Evolutionary conservation across 257 asterid genomes (phyloP).

Genomic region (Catharanthus roseus): DNA sequence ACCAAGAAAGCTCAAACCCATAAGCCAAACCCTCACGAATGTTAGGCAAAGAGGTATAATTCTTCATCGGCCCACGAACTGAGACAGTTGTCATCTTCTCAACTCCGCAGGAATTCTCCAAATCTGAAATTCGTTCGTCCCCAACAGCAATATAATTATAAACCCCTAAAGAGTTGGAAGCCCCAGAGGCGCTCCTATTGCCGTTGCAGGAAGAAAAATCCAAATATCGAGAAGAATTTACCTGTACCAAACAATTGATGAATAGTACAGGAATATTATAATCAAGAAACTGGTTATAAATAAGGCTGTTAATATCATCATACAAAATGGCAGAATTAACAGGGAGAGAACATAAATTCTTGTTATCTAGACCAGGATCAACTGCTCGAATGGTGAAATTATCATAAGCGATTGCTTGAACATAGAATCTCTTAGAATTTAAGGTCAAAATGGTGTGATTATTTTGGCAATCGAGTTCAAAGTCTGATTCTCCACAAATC

Average conservation of each 20-base stretch:
- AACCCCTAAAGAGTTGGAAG: slow-evolving; percentile 21
- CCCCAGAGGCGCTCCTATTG: slow-evolving; percentile 8
- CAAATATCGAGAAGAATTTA: slow-evolving; percentile 29
- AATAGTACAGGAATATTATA: slow-evolving; percentile 16
- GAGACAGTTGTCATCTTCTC: slow-evolving; percentile 25
- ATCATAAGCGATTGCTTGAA: slow-evolving; percentile 36
- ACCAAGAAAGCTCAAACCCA: slow-evolving; percentile 45
- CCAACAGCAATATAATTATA: slow-evolving; percentile 30
- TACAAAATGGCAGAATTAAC: slow-evolving; percentile 11
- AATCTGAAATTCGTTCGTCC: slow-evolving; percentile 20
- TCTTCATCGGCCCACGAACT: slow-evolving; percentile 12
- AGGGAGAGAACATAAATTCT: slow-evolving; percentile 29
- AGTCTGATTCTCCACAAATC: slow-evolving; percentile 35
- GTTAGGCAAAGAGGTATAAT: slow-evolving; percentile 18
- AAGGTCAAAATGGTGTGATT: slow-evolving; percentile 27
- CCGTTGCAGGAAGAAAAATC: slow-evolving; percentile 36
- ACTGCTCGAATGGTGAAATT: slow-evolving; percentile 41
- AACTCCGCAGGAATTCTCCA: slow-evolving; percentile 41
- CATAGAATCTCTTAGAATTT: slow-evolving; percentile 28
- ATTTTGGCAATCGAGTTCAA: slow-evolving; percentile 42
- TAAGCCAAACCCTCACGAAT: slow-evolving; percentile 31
- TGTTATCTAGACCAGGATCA: slow-evolving; percentile 40
- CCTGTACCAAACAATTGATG: slow-evolving; percentile 31
- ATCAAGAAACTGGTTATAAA: slow-evolving; percentile 4
- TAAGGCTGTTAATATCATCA: slow-evolving; percentile 14